phyloP scores from a whole-genome alignment of 805 yeast species.

The Kluyveromyces aestuarii region DNA sequence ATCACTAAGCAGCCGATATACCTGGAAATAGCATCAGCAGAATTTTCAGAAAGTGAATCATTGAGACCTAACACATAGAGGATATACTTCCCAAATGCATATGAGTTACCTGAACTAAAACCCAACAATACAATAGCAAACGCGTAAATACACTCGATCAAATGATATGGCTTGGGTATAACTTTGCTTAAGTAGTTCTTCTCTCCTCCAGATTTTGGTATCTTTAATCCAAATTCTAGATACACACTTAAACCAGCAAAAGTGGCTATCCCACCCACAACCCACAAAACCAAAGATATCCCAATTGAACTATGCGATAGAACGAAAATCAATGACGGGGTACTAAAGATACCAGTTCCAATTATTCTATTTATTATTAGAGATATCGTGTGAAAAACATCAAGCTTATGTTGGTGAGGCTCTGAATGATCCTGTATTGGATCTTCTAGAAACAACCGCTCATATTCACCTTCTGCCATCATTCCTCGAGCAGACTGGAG shows the following conservation, averaged over 20 bases:
- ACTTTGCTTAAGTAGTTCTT: slow-evolving; percentile 56
- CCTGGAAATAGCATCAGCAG: slow-evolving; percentile 32
- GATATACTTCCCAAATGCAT: slow-evolving; percentile 55
- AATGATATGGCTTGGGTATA: slow-evolving; percentile 43
- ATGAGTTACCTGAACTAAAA: slow-evolving; percentile 53
- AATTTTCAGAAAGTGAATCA: slow-evolving; percentile 7
- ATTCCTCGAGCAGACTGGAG: too few species aligned
- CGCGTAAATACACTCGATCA: slow-evolving; percentile 42
- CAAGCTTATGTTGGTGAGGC: neutral
- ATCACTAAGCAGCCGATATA: slow-evolving; percentile 42
- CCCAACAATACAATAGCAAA: slow-evolving; percentile 49
- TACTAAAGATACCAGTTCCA: slow-evolving; percentile 66
- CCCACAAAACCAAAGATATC: slow-evolving; percentile 45
- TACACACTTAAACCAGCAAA: slow-evolving; percentile 46
- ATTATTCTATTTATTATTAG: slow-evolving; percentile 59
- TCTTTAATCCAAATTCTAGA: slow-evolving; percentile 55
- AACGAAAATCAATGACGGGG: slow-evolving; percentile 53
- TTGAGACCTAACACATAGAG: slow-evolving; percentile 35
- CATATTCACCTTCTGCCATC: neutral
- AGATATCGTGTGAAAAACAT: slow-evolving; percentile 10
- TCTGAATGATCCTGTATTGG: slow-evolving; percentile 1
- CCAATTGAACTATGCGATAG: slow-evolving; percentile 51
- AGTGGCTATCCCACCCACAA: slow-evolving; percentile 54
- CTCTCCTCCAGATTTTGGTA: slow-evolving; percentile 63
- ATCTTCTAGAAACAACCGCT: neutral